Evolutionary conservation across 1,284 basidiomycete genomes (phyloP).

Genomic region (Neonothopanus nambi): DNA sequence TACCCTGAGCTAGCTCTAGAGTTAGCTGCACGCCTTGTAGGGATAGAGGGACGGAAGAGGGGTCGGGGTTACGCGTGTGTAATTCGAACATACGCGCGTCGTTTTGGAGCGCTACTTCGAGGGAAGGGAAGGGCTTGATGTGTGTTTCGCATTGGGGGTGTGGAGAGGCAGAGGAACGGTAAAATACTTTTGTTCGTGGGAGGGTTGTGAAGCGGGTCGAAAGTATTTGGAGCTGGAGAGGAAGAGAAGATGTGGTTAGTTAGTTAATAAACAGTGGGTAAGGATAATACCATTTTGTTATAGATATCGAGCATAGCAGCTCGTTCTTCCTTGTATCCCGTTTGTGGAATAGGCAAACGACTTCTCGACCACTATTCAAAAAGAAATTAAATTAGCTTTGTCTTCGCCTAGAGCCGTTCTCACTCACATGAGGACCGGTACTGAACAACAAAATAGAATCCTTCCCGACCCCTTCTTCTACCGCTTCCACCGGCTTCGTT

Average conservation of each 20-base stretch:
- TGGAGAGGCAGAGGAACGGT: constrained; percentile 10
- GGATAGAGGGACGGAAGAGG: not conserved
- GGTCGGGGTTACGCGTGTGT: not conserved
- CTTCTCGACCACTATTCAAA: constrained; percentile 8
- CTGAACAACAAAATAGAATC: constrained; percentile 11
- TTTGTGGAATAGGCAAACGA: constrained; percentile 5
- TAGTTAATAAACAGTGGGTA: not conserved
- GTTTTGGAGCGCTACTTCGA: too few relatives aligned
- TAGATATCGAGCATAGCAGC: constrained; percentile 1
- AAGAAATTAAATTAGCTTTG: too few relatives aligned
- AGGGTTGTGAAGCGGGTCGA: constrained; percentile 6
- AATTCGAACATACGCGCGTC: too few relatives aligned
- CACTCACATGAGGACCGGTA: constrained; percentile 11
- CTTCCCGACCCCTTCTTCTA: constrained; percentile 3
- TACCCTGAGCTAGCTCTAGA: not conserved
- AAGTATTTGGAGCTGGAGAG: not conserved
- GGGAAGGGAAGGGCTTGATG: too few relatives aligned
- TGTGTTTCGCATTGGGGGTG: constrained; percentile 7
- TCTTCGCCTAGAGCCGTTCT: too few relatives aligned
- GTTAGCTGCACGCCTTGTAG: too few relatives aligned
- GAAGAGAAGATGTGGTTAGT: not conserved
- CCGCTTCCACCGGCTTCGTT: constrained; percentile 5
- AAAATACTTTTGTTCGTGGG: constrained; percentile 5
- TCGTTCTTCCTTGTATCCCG: constrained; percentile 7
- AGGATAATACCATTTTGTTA: constrained; percentile 3